phyloP scores from a whole-genome alignment of 1,139 yeast genomes.

The Pichia sp. region DNA sequence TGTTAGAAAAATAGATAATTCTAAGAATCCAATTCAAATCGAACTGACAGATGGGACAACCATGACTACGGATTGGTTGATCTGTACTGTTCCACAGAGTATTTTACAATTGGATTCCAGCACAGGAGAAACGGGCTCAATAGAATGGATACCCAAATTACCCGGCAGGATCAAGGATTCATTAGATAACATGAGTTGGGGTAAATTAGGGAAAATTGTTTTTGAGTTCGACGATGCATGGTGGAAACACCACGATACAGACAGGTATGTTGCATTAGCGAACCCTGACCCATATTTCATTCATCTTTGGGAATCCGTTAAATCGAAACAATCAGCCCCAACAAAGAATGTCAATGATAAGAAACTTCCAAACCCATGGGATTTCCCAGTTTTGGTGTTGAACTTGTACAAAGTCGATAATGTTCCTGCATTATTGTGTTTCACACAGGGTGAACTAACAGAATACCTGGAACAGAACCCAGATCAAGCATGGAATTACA shows the following conservation, averaged over 20 bases:
- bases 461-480: conserved; percentile 44
- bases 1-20: conserved; percentile 43
- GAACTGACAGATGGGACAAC: conserved; percentile 31
- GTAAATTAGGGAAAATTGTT: conserved; percentile 74
- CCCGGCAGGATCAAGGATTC: conserved; percentile 48
- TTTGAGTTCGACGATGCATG: conserved; percentile 66
- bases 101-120: conserved; percentile 41
- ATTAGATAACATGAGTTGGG: conserved; percentile 55
- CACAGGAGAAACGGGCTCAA: conserved; percentile 37
- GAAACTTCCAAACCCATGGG: conserved; percentile 37
- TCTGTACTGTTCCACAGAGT: conserved; percentile 79
- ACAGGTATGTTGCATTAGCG: conserved; percentile 51
- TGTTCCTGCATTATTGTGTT: conserved; percentile 51
- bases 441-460: conserved; percentile 73
- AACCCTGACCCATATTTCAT: conserved; percentile 29
- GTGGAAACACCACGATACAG: conserved; percentile 54
- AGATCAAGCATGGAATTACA: conserved; percentile 40
- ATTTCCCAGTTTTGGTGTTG: conserved; percentile 51
- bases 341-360: background rate
- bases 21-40: conserved; percentile 21
- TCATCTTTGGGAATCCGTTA: background rate
- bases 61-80: conserved; percentile 47
- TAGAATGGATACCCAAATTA: conserved; percentile 60
- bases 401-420: conserved; percentile 41
- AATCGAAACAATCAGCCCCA: background rate